Evolutionary conservation across 768 basidiomycete species (phyloP), one percentile per base, ranked within the genome.

Genomic region (Piloderma croceum): DNA sequence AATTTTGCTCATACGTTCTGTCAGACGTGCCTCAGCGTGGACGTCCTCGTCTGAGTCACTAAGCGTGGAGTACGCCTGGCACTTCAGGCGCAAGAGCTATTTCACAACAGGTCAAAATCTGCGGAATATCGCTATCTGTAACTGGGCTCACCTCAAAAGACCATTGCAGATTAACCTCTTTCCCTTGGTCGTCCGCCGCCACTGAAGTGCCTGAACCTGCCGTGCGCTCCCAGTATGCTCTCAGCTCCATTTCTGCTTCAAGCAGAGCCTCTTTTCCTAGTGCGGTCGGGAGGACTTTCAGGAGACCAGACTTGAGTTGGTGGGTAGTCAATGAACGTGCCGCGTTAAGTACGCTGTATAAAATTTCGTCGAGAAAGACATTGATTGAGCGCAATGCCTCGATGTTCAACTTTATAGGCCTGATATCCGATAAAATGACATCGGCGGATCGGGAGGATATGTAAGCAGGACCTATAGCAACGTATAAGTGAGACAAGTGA

Each of bases 201-300:
- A 39, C 41, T 18, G 58, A 57, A 20, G 56, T 36, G 23, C 59
- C 53, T 18, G 62, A 54, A 34, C 71, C 64, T 31, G 63, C 55
- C 9, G 79, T 87, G 41, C 81, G 74, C 50, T 90, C 89, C 77
- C 83, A 85, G 67, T 92, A 92, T 6, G 89, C 89, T 54, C 89
- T 74, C 34, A 96, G 61, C 59, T 96, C 93, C 31, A 97, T 71
- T 56, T 97, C 93, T 0, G 93, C 93, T 63, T 97, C 93, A 36
- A 92, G 68, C 13, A 94, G 68, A 3, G 91, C 91, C 57, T 92
- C 88, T 64, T 96, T 90, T 35, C 91, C 93, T 33, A 96, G 71
- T 37, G 79, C 71, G 5, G 84, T 89, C 6, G 89, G 84, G 21
- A 91, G 65, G 29, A 86, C 68, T 54, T 73, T 80, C 43, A 86